phyloP scores from a whole-genome alignment of 208 protist species.

The Trypanosoma caninum region DNA sequence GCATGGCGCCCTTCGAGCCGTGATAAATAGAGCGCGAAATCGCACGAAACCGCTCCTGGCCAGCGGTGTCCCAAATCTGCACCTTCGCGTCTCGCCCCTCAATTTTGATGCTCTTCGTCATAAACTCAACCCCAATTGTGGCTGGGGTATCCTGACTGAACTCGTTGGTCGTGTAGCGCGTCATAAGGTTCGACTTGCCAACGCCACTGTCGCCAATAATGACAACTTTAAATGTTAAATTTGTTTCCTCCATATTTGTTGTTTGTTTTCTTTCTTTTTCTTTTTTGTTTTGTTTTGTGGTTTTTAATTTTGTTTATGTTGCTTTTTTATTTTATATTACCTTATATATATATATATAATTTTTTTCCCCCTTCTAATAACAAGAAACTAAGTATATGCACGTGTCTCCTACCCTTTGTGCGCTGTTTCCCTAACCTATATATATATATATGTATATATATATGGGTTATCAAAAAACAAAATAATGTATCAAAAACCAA shows the following conservation, averaged over 20 bases:
- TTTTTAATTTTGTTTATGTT: slow-evolving; percentile 7
- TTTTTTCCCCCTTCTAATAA: no score
- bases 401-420: no score
- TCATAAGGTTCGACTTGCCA: slow-evolving; percentile 91
- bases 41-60: slow-evolving; percentile 98
- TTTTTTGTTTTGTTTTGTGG: slow-evolving; percentile 8
- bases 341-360: neutral
- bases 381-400: no score
- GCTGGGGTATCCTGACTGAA: slow-evolving; percentile 88
- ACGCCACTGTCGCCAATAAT: slow-evolving; percentile 91
- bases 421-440: no score
- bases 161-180: slow-evolving; percentile 83
- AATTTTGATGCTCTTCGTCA: slow-evolving; percentile 88
- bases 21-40: slow-evolving; percentile 97
- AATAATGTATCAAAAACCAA: no score
- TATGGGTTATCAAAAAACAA: no score
- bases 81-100: slow-evolving; percentile 97
- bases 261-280: neutral
- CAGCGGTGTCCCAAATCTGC: slow-evolving; percentile 99
- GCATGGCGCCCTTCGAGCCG: slow-evolving; percentile 97
- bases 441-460: no score
- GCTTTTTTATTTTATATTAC: slow-evolving; percentile 7
- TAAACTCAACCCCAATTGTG: slow-evolving; percentile 94
- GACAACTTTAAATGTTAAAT: slow-evolving; percentile 94
- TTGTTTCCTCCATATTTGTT: slow-evolving; percentile 75